These are phyloP conservation scores for Volvariella volvacea DNA, from an alignment of 1,284 basidiomycete species.

Conservation along the genomic window DNA sequence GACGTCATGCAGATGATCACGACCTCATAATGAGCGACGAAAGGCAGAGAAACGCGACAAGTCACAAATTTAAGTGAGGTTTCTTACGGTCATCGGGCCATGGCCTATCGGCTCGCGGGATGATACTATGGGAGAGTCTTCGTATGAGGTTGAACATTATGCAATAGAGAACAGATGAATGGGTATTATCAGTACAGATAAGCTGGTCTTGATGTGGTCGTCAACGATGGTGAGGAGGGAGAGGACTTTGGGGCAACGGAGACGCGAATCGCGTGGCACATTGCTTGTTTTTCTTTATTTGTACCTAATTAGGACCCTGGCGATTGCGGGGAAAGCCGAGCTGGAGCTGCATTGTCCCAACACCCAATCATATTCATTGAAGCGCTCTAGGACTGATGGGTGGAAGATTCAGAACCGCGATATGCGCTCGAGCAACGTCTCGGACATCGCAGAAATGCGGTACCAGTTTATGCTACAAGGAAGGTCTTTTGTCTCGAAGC, in stretches of 20 bases:
- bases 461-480: no score
- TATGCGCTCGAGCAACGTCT: background rate
- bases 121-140: slow-evolving; percentile 63
- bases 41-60: no score
- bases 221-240: background rate
- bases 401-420: background rate
- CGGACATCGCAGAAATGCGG: background rate
- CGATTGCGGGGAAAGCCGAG: background rate
- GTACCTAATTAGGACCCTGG: background rate
- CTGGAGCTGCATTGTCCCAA: no score
- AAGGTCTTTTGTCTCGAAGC: no score
- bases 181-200: background rate
- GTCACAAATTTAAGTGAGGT: no score
- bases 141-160: slow-evolving; percentile 65
- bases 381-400: no score
- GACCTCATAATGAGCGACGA: no score
- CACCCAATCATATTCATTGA: no score
- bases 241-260: background rate
- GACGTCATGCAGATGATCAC: no score
- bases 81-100: slow-evolving; percentile 69
- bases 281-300: background rate
- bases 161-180: background rate
- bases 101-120: slow-evolving; percentile 62
- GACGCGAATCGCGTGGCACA: background rate
- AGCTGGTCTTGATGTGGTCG: background rate